Evolutionary conservation across 1,284 basidiomycete species (phyloP), one percentile per base, ranked within the genome.

Genomic region (Fomitopsis betulina): DNA sequence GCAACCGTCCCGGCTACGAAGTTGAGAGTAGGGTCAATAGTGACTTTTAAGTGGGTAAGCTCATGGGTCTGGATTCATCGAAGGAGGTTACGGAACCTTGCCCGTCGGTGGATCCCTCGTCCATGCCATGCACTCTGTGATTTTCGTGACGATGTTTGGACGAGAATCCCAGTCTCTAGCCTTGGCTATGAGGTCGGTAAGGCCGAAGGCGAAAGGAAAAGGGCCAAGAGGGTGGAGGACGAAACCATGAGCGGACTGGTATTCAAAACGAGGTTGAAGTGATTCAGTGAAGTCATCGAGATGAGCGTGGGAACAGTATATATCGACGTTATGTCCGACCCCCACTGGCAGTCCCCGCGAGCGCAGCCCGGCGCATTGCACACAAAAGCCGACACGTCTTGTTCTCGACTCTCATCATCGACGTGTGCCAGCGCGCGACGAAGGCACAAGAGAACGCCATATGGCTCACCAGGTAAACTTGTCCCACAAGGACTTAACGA

Each of bases 401-500:
- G 6, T 32, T 33, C 32, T 35, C 30, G 19, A 30, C 49, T 21
- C 32, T 51, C 49, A 6, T 51, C 27, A 30, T 30, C 27, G 5
- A 8, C 27, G 5, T 30, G 27, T 30, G 27, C 27, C 5, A 30
- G 27, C 8, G 27, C 8, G 8, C 8, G 5, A 30, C 8, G 5
- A 30, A 30, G 27, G 27, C 35, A 37, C 8, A 37, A 15, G 13
- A 15, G 19, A 10, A 21, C n/a, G 19, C 21, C 32, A 35, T 23
- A 91, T 91, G 89, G 90, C 89, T 68, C 76, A 90, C 10, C 87
- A 89, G 70, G 76, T 91, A 63, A 92, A 90, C 73, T 76, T 92
- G 63, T 84, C 87, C 33, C 84, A 83, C 69, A 79, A 73, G 67
- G 89, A 93, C 57, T 83, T 95, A 61, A 76, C 79, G 50, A 81